phyloP scores from a whole-genome alignment of 805 yeast genomes.

The Metschnikowia kunwiensis region DNA sequence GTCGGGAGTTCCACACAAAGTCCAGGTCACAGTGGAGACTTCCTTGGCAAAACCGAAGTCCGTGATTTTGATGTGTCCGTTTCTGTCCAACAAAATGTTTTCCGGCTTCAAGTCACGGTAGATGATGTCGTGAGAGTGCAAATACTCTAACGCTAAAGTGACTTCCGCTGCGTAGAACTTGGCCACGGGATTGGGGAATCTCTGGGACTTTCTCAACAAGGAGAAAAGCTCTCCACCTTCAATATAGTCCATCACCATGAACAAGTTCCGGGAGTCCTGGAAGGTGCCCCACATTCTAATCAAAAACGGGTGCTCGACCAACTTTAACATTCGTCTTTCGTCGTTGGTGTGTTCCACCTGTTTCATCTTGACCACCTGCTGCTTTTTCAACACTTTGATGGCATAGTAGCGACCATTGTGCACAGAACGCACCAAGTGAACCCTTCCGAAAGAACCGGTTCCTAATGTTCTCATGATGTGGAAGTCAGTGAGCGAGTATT shows the following conservation, averaged over 20 bases:
- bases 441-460: constrained; percentile 61
- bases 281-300: constrained; percentile 69
- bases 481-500: constrained; percentile 54
- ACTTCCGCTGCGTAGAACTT: constrained; percentile 65
- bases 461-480: constrained; percentile 57
- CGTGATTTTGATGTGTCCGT: constrained; percentile 59
- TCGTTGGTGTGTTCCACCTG: constrained; percentile 65
- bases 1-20: constrained; percentile 64
- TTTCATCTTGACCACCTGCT: constrained; percentile 56
- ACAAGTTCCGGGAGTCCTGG: constrained; percentile 54
- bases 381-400: constrained; percentile 55
- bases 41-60: constrained; percentile 66
- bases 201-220: constrained; percentile 52
- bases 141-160: constrained; percentile 53
- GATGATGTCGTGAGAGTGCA: constrained; percentile 57
- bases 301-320: constrained; percentile 58
- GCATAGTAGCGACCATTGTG: constrained; percentile 61
- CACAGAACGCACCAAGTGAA: constrained; percentile 54
- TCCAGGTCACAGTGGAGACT: constrained; percentile 56
- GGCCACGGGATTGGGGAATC: constrained; percentile 62
- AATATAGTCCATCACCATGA: constrained; percentile 64
- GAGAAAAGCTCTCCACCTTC: constrained; percentile 64
- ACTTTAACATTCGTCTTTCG: constrained; percentile 55
- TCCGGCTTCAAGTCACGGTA: constrained; percentile 63
- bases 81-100: constrained; percentile 54